Evolutionary conservation across 345 rosid species (phyloP).

Genomic region (sweet orange (Citrus sinensis)): DNA sequence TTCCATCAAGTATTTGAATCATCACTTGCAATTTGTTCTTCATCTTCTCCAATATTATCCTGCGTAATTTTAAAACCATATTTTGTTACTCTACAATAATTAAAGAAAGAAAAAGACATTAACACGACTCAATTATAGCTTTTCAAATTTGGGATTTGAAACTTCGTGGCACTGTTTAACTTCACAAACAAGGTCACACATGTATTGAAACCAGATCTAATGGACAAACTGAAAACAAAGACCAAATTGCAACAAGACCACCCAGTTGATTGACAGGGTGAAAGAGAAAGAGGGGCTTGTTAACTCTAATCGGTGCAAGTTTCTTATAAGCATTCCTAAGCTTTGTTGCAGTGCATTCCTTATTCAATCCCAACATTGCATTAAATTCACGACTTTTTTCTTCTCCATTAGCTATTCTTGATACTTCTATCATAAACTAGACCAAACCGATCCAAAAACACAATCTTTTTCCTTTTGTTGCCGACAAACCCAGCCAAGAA

Average conservation of each 20-base stretch:
- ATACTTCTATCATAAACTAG: neutral
- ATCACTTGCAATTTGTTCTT: too few species aligned
- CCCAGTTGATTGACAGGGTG: neutral
- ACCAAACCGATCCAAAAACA: neutral
- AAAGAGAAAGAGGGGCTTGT: neutral
- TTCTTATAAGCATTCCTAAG: too few species aligned
- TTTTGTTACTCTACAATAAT: too few species aligned
- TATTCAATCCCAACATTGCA: too few species aligned
- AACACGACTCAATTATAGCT: too few species aligned
- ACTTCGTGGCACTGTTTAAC: neutral
- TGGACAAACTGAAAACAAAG: neutral
- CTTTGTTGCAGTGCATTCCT: too few species aligned
- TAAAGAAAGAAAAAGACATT: too few species aligned
- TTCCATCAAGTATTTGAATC: too few species aligned
- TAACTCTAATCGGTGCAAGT: constrained; percentile 13
- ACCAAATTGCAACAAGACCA: neutral
- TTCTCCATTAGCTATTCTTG: constrained; percentile 42
- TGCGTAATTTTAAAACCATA: too few species aligned
- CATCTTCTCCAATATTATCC: too few species aligned
- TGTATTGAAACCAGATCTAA: neutral
- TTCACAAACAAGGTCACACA: too few species aligned
- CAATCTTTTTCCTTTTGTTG: constrained; percentile 10
- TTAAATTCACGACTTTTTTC: constrained; percentile 34
- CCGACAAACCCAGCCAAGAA: neutral
- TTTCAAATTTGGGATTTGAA: neutral